Evolutionary conservation across 306 rosid genomes (phyloP).

Genomic region (Fagus crenata): DNA sequence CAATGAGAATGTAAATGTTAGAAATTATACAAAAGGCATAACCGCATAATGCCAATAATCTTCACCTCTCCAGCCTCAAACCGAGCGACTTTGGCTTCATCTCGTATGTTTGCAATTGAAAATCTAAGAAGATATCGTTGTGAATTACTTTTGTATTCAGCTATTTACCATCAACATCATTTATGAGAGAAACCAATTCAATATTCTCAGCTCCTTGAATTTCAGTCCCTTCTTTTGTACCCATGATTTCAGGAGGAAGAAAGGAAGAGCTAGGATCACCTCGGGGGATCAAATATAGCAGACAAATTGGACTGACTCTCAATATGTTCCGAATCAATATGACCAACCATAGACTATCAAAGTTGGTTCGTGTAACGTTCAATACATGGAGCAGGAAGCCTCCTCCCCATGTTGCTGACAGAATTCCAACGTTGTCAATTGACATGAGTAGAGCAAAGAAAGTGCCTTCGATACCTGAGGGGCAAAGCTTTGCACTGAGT

Average conservation of each 20-base stretch:
- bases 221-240: conserved; percentile 43
- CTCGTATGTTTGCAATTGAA: conserved; percentile 5
- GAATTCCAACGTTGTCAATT: conserved; percentile 82
- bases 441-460: conserved; percentile 96
- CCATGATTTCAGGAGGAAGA: conserved; percentile 46
- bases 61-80: neutral
- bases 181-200: conserved; percentile 77
- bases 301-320: conserved; percentile 61
- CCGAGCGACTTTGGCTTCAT: conserved; percentile 11
- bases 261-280: conserved; percentile 71
- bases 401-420: conserved; percentile 89
- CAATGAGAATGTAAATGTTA: neutral
- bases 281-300: conserved; percentile 86
- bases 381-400: conserved; percentile 73
- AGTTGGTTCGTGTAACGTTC: conserved; percentile 68
- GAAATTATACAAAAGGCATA: neutral
- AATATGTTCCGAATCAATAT: conserved; percentile 76
- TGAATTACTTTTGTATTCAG: conserved; percentile 19
- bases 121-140: conserved; percentile 4
- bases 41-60: neutral
- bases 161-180: conserved; percentile 51
- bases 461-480: conserved; percentile 85
- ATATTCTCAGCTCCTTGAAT: conserved; percentile 48
- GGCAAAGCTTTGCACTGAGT: conserved; percentile 90
- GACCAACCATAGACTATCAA: conserved; percentile 76